A percentile compares a stretch with the other conserved stretches of the same genome.
phyloP scores from a whole-genome alignment of 768 basidiomycete genomes.

The Roridomyces roridus region DNA sequence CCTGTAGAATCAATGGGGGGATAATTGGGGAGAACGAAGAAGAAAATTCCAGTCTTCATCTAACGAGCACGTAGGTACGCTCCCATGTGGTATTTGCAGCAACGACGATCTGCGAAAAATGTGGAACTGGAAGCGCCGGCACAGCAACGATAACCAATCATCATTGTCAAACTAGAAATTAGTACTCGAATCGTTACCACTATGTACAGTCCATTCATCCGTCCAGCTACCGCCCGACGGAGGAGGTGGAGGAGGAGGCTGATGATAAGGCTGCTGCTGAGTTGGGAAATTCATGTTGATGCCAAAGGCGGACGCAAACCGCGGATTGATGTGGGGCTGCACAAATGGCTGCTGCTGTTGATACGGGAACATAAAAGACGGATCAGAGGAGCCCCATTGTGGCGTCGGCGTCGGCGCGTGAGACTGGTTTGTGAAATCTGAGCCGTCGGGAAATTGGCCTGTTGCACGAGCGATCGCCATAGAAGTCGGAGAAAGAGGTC shows the following conservation, averaged over 20 bases:
- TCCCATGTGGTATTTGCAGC: too few species aligned
- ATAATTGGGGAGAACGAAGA: too few species aligned
- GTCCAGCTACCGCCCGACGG: slow-evolving; percentile 33
- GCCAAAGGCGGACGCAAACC: slow-evolving; percentile 74
- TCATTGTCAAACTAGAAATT: slow-evolving; percentile 25
- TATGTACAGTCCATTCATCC: slow-evolving; percentile 46
- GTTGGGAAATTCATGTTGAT: slow-evolving; percentile 43
- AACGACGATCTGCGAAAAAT: too few species aligned
- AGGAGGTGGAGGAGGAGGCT: slow-evolving; percentile 19
- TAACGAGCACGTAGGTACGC: too few species aligned
- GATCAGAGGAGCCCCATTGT: slow-evolving; percentile 23
- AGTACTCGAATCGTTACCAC: slow-evolving; percentile 26
- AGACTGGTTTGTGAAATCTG: slow-evolving; percentile 21
- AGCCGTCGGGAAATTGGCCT: slow-evolving; percentile 42
- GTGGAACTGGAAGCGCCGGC: too few species aligned
- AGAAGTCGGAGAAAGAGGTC: slow-evolving; percentile 50
- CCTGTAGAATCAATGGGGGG: too few species aligned
- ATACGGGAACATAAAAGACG: slow-evolving; percentile 25
- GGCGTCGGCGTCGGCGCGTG: slow-evolving; percentile 23
- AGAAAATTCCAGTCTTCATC: too few species aligned
- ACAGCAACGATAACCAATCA: too few species aligned
- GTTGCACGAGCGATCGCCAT: slow-evolving; percentile 52
- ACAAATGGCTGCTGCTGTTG: slow-evolving; percentile 41
- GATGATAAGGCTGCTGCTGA: slow-evolving; percentile 25
- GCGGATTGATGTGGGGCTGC: slow-evolving; percentile 87